Percentiles rank a stretch among this genome's conserved stretches.
phyloP scores from a whole-genome alignment of 2,329 filamentous ascomycete genomes.

The Curvularia verruculosa region DNA sequence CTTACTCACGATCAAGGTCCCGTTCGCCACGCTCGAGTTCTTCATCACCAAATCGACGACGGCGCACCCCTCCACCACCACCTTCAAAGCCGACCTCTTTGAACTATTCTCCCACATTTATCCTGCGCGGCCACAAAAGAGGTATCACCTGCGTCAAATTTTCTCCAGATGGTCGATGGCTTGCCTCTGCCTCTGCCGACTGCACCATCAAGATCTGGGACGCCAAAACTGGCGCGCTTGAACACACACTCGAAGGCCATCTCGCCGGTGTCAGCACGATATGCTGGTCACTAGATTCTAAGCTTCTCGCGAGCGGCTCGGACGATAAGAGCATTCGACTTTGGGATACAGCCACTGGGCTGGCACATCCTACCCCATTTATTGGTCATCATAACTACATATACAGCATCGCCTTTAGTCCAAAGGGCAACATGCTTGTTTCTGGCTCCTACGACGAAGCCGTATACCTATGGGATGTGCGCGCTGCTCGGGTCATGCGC shows the following conservation, averaged over 20 bases:
- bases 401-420: slow-evolving; percentile 92
- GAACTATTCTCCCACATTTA: slow-evolving; percentile 72
- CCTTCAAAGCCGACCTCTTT: slow-evolving; percentile 61
- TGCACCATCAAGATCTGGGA: slow-evolving; percentile 92
- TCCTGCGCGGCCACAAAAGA: slow-evolving; percentile 77
- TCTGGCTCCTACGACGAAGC: slow-evolving; percentile 97
- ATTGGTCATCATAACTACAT: slow-evolving; percentile 96
- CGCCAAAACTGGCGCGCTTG: slow-evolving; percentile 74
- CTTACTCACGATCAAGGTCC: slow-evolving; percentile 28
- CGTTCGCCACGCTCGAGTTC: slow-evolving; percentile 23
- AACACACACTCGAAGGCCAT: slow-evolving; percentile 91
- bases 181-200: slow-evolving; percentile 87
- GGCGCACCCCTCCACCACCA: slow-evolving; percentile 46
- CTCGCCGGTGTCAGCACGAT: slow-evolving; percentile 90
- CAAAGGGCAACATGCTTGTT: slow-evolving; percentile 95
- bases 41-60: slow-evolving; percentile 23
- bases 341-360: slow-evolving; percentile 74
- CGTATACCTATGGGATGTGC: slow-evolving; percentile 94
- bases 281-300: slow-evolving; percentile 91
- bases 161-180: slow-evolving; percentile 86
- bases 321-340: slow-evolving; percentile 96
- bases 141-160: slow-evolving; percentile 86
- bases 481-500: slow-evolving; percentile 85
- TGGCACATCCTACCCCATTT: slow-evolving; percentile 66
- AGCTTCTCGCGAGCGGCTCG: slow-evolving; percentile 84